Base-by-base conservation (phyloP, 352 stramenopile genomes). In the Globisporangium barbulae region DNA sequence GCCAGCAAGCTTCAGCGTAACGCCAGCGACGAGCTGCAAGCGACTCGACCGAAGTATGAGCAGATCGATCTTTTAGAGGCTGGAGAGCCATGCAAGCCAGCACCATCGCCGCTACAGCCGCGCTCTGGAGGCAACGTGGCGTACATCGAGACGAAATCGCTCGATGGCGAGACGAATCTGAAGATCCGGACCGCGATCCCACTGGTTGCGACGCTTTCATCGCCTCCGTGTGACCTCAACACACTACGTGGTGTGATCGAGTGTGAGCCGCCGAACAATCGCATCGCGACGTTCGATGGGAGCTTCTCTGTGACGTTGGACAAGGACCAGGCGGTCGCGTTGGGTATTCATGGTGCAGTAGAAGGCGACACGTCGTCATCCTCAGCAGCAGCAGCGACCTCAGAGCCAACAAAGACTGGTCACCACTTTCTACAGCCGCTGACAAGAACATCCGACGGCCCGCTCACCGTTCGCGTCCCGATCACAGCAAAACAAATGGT, bases 401-500 rank as follows among this genome's bases (percentile, higher is more conserved):
- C 31, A 25, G 33, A 58, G 5, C 37, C 41, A 17, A 2, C 45
- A 6, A 53, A 49, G 4, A 19, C 45, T 0, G 49, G 45, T 28
- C 56, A 70, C 1, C 66, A 74, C 13, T 55, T 69, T 3, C 37
- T 45, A 1, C 60, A 64, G 37, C 56, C 85, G 37, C 68, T 78
- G 52, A 65, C 79, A 15, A 65, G 50, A 2, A 73, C 37, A 28
- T 59, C 65, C 1, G 79, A 88, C 61, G 71, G 71, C 1, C 73
- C 65, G 15, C 48, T 81, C 21, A 62, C 67, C 33, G 63, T 89
- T 1, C 68, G 72, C 22, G 68, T 91, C 39, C 81, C 83, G 30
- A 80, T 96, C 35, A 93, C 84, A 0, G 78, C 85, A 12, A 94
- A 93, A 64, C 94, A 97, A 63, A 91, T 98, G 72, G 69, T 98